These are phyloP conservation scores for Paracorniculantispora psalliotae DNA, from an alignment of 2,329 filamentous ascomycete species.

Conservation along the genomic window DNA sequence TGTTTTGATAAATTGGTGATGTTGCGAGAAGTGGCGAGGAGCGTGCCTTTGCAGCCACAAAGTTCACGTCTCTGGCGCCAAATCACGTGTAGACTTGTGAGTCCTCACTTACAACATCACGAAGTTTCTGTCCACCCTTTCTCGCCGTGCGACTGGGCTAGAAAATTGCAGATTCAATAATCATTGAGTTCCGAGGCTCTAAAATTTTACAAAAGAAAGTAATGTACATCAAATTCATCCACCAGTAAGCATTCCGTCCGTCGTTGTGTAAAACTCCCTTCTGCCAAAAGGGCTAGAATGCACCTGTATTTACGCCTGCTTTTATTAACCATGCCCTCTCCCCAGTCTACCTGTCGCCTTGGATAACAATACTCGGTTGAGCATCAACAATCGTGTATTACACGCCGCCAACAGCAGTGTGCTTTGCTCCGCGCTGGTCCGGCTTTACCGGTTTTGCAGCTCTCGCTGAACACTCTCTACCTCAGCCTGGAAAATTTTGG, in stretches of 20 bases:
- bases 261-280: constrained; percentile 8
- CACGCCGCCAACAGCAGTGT: not conserved
- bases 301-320: constrained; percentile 14
- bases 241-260: not conserved
- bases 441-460: constrained; percentile 35
- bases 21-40: not conserved
- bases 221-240: constrained; percentile 12
- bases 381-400: not conserved
- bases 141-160: not conserved
- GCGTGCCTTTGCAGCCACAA: not conserved
- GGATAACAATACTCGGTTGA: not conserved
- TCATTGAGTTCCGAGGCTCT: not conserved
- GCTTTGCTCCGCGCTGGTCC: not conserved
- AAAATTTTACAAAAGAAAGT: not conserved
- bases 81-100: constrained; percentile 13
- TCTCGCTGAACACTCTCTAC: constrained; percentile 47
- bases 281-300: constrained; percentile 10
- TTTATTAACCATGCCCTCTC: constrained; percentile 8
- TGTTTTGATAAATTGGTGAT: not conserved
- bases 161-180: not conserved
- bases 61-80: constrained; percentile 12
- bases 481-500: constrained; percentile 47
- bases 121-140: no score
- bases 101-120: not conserved
- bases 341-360: not conserved